Evolutionary conservation across 148 eudicot genomes (phyloP), one percentile per base, ranked within the genome.

Genomic region (Vaccinium myrtillus): DNA sequence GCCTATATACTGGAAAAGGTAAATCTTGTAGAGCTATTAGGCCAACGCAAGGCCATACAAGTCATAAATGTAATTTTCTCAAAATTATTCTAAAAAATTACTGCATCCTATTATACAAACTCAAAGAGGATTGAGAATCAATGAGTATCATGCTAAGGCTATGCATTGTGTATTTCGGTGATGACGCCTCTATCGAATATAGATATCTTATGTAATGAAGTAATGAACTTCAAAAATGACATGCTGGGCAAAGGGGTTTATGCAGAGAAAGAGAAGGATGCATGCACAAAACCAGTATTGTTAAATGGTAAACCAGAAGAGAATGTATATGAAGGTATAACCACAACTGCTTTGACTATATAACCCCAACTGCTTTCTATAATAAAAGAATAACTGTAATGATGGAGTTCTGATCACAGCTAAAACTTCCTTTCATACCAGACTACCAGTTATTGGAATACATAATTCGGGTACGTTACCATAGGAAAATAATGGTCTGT

Each of bases 401-500:
- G 25, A 23, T 21, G 25, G 36, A n/a, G 80, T n/a, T 49, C 46
- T 12, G 12, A 39, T 75, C 58, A 18, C 16, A 78, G 18, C 76
- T 30, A 71, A 32, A 13, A 32, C 14, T 71, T 32, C 76, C 76
- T 36, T 36, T 71, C 75, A 69, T 69, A 30, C 3, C 74, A 27
- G 75, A 27, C 0, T 69, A 30, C 3, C 74, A 27, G 75, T 69
- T 8, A 25, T 6, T 18, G 23, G 23, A 46, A 46, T 46, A 75
- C 10, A 8, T 9, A 23, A 7, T n/a, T 48, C n/a, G 1, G 7
- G 5, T 51, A n/a, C n/a, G n/a, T 50, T 23, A 50, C 15, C 36
- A 51, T 27, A 79, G 48, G 48, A 79, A 80, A 82, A 50, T 32
- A 16, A n/a, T 82, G 30, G 16, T 82, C 11, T 25, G 54, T 81